These are phyloP conservation scores for Arthromyces matolae DNA, from an alignment of 768 basidiomycete genomes.

Conservation along the genomic window DNA sequence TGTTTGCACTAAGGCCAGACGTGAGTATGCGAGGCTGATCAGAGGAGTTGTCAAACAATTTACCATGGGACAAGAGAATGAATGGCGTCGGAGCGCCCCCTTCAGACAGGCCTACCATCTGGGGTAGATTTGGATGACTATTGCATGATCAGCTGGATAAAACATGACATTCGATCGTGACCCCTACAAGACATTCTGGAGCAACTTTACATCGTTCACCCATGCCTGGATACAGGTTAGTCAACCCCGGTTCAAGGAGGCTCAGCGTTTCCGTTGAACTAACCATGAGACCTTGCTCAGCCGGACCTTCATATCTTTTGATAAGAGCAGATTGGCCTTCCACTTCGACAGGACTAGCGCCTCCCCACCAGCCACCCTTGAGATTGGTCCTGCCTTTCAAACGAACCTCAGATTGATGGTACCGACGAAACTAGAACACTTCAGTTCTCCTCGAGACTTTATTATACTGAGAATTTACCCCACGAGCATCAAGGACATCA, in stretches of 20 bases:
- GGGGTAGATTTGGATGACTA: slow-evolving; percentile 52
- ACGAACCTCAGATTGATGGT: slow-evolving; percentile 46
- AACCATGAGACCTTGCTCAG: slow-evolving; percentile 30
- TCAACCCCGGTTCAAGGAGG: background rate
- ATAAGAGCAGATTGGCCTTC: slow-evolving; percentile 38
- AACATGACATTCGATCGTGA: background rate
- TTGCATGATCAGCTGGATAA: background rate
- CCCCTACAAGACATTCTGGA: slow-evolving; percentile 51
- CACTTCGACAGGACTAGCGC: slow-evolving; percentile 36
- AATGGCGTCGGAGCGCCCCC: slow-evolving; percentile 44
- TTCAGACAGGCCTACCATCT: slow-evolving; percentile 48
- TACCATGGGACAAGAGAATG: slow-evolving; percentile 49
- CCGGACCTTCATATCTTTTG: slow-evolving; percentile 41
- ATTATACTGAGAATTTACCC: slow-evolving; percentile 21
- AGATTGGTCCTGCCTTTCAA: slow-evolving; percentile 33
- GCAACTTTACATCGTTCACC: slow-evolving; percentile 45
- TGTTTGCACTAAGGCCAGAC: slow-evolving; percentile 34
- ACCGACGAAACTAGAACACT: slow-evolving; percentile 39
- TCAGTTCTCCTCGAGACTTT: background rate
- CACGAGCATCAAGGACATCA: slow-evolving; percentile 26
- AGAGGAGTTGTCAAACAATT: too few species aligned
- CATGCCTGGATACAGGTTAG: slow-evolving; percentile 32
- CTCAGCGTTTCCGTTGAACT: background rate
- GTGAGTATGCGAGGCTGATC: background rate
- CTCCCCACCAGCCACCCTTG: slow-evolving; percentile 47